phyloP scores from a whole-genome alignment of 805 yeast species.

The Kazachstania kunashirensis region DNA sequence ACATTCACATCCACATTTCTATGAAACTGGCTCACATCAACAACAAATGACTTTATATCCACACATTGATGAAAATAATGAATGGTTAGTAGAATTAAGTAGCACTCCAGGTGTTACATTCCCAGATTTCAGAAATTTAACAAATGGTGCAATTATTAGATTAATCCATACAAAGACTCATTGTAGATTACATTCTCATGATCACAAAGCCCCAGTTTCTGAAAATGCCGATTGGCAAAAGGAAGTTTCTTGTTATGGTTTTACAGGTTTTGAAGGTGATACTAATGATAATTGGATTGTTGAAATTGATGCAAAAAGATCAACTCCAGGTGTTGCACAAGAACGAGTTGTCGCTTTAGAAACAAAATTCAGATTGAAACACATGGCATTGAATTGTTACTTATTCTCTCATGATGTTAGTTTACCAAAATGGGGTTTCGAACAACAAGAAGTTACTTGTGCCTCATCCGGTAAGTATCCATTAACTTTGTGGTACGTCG shows the following conservation, averaged over 20 bases:
- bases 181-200: constrained; percentile 74
- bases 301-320: constrained; percentile 51
- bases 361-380: constrained; percentile 63
- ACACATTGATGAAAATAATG: constrained; percentile 64
- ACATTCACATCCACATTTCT: constrained; percentile 66
- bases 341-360: constrained; percentile 52
- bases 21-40: constrained; percentile 74
- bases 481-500: constrained; percentile 64
- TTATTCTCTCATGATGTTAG: constrained; percentile 67
- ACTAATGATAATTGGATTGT: constrained; percentile 75
- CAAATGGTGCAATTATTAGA: constrained; percentile 63
- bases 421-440: constrained; percentile 76
- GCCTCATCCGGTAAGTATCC: constrained; percentile 58
- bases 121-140: constrained; percentile 49
- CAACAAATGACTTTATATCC: constrained; percentile 78
- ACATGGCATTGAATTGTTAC: constrained; percentile 71
- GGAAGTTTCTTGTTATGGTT: constrained; percentile 72
- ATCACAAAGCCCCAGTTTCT: constrained; percentile 68
- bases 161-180: constrained; percentile 48
- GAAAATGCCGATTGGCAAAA: constrained; percentile 69
- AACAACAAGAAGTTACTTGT: constrained; percentile 78
- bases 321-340: constrained; percentile 44
- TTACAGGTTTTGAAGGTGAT: constrained; percentile 68
- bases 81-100: constrained; percentile 62
- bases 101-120: constrained; percentile 46